Evolutionary conservation across 148 eudicot genomes (phyloP), one percentile per base, ranked within the genome.

Genomic region (Dianthus caryophyllus): DNA sequence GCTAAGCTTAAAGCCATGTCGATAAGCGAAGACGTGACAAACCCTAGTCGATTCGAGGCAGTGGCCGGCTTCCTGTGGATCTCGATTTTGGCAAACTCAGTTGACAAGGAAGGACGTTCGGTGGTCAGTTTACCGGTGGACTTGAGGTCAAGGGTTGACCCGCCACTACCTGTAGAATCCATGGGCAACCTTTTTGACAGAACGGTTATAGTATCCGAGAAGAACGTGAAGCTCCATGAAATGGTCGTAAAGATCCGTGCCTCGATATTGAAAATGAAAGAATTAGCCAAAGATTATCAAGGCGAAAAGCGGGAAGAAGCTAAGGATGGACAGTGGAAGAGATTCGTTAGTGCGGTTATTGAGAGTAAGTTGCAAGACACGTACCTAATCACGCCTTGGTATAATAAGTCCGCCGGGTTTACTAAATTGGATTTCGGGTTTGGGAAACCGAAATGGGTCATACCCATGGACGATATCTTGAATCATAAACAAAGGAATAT

Each of bases 341-440:
- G n/a, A n/a, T n/a, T n/a, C n/a, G n/a, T n/a, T n/a, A n/a, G n/a
- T n/a, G n/a, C n/a, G n/a, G n/a, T n/a, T n/a, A n/a, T 55, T 1
- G 59, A 55, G 59, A 10, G 27, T 6, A 13, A 26, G 59, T 16
- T 15, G 12, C 12, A 55, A 24, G 59, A n/a, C n/a, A n/a, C n/a
- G n/a, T n/a, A n/a, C n/a, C n/a, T n/a, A n/a, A n/a, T n/a, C n/a
- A n/a, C n/a, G 10, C 17, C 59, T 12, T 55, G 59, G 59, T 55
- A n/a, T n/a, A n/a, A 33, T 6, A 55, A 55, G 31, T 55, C 59
- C 15, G 30, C 59, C 13, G 31, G 31, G 33, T 55, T 55, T 26
- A 55, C 31, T 55, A n/a, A 55, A 10, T 30, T 55, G 15, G 59
- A 55, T 9, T 55, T 25, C 59, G 59, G 59, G 31, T 55, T 55